Base-by-base conservation (phyloP, 73 alveolate genomes). In the Paramecium sexaurelia region DNA sequence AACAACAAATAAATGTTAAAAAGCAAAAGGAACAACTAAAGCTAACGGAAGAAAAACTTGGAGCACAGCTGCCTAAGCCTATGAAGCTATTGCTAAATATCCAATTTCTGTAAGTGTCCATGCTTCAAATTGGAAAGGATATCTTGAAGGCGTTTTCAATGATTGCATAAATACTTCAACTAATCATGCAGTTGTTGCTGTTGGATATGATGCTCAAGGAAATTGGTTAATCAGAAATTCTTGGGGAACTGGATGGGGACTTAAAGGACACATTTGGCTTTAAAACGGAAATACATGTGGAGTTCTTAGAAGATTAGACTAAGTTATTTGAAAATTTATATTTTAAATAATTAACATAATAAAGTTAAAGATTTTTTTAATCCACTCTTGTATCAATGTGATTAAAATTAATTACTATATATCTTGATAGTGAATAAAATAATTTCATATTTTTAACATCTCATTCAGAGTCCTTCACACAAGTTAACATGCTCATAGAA, bases 181-280 rank as follows among this genome's bases (percentile, higher is more conserved):
- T 17, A 92, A 94, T 36, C 97, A 94, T 91, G 97, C 95, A 55
- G 97, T 90, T 36, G 92, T 94, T 73, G 91, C 92, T 8, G 97
- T 94, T 56, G 96, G 96, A 40, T 93, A 75, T 78, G 97, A 92
- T 43, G 88, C 55, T 20, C 51, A 67, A 27, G 91, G 37, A 24
- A 94, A 84, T 93, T 92, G 94, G 95, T 91, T 87, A 88, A 94
- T 96, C 89, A 96, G 93, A 96, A 97, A 97, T 95, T 96, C 99
- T 27, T 97, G 98, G 98, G 99, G 99, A 26, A 51, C 98, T 26
- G 5, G 91, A 71, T 97, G 99, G 98, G 99, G 99, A 45, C 98
- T 93, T 22, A 55, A 84, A 32, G 99, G 99, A 24, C 96, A 93
- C 96, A 86, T 95, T 95, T 94, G 93, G 91, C 89, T 97, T 41